phyloP scores from a whole-genome alignment of 2,329 filamentous ascomycete species.

The Catunica adiposa region DNA sequence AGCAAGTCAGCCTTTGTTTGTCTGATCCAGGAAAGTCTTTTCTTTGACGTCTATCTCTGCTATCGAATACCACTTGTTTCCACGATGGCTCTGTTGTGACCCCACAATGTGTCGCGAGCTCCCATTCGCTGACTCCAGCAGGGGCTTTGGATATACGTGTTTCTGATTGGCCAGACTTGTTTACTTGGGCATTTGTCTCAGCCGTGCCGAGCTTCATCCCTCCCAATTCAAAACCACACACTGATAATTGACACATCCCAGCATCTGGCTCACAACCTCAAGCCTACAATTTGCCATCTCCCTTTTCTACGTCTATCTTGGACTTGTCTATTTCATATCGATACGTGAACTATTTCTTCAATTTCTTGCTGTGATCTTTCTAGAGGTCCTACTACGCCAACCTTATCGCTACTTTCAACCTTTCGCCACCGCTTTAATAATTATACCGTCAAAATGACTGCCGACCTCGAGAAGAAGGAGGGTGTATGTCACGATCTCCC shows the following conservation, averaged over 20 bases:
- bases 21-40: too few relatives aligned
- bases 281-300: constrained; percentile 4
- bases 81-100: constrained; percentile 1
- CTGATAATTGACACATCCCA: constrained; percentile 3
- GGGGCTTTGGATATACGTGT: neutral
- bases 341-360: neutral
- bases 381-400: neutral
- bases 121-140: neutral
- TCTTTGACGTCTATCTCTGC: neutral
- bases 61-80: neutral
- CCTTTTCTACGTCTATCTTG: too few relatives aligned
- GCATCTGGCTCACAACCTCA: neutral
- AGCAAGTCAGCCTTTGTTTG: too few relatives aligned
- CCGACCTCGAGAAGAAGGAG: constrained; percentile 4
- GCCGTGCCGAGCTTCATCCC: constrained; percentile 10
- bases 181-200: constrained; percentile 12
- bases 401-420: neutral
- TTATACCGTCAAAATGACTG: constrained; percentile 5
- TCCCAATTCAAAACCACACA: constrained; percentile 8
- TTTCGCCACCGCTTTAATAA: neutral
- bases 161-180: constrained; percentile 9
- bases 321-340: neutral
- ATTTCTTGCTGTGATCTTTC: neutral
- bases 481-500: constrained; percentile 2
- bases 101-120: neutral